These are phyloP conservation scores for Alternaria atra DNA, from an alignment of 2,329 filamentous ascomycete species.

Conservation along the genomic window DNA sequence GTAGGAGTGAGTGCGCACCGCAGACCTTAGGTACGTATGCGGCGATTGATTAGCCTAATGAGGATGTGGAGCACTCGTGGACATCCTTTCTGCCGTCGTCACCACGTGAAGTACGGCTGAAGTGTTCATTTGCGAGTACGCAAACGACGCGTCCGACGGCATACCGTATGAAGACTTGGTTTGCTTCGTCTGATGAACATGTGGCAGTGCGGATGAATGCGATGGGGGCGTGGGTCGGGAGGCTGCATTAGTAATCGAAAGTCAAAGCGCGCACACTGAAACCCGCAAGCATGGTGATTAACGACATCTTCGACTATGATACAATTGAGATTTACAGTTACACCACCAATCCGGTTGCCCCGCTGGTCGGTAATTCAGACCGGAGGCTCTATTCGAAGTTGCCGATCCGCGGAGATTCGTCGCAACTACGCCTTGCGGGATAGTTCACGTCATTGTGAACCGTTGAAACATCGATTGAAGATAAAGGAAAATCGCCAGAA, in stretches of 20 bases:
- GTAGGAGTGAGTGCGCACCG: constrained; percentile 4
- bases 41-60: constrained; percentile 46
- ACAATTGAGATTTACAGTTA: constrained; percentile 16
- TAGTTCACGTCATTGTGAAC: constrained; percentile 40
- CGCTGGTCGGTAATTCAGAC: not conserved
- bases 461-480: constrained; percentile 21
- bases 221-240: not conserved
- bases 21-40: constrained; percentile 10
- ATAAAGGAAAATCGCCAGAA: constrained; percentile 18
- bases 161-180: constrained; percentile 23
- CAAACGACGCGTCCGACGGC: constrained; percentile 21
- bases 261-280: constrained; percentile 10
- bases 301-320: constrained; percentile 9
- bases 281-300: not conserved
- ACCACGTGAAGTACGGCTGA: constrained; percentile 17
- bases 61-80: constrained; percentile 21
- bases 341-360: constrained; percentile 1
- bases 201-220: constrained; percentile 4
- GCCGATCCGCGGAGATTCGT: constrained; percentile 11
- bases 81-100: constrained; percentile 18
- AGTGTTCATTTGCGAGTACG: constrained; percentile 25
- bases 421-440: constrained; percentile 4
- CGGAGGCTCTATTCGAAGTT: not conserved
- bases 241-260: constrained; percentile 17
- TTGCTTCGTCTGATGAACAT: not conserved